Percentiles rank a stretch among this genome's conserved stretches.
phyloP scores from a whole-genome alignment of 2,329 filamentous ascomycete genomes.

The Teratosphaeria nubilosa region DNA sequence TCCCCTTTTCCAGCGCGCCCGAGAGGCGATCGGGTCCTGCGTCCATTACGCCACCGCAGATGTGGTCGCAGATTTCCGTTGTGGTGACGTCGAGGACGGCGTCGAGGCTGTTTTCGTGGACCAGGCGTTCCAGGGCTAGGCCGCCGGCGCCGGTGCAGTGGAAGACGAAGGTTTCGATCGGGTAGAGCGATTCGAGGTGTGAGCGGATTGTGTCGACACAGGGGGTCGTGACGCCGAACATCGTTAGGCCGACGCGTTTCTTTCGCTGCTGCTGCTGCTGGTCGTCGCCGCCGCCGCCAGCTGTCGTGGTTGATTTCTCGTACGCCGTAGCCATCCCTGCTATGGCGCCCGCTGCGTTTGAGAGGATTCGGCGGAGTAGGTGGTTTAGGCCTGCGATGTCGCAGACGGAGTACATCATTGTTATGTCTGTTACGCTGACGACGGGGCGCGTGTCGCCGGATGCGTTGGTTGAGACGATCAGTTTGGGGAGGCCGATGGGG shows the following conservation, averaged over 20 bases:
- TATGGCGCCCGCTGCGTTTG: slow-evolving; percentile 54
- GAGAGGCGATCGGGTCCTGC: slow-evolving; percentile 49
- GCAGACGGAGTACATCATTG: slow-evolving; percentile 61
- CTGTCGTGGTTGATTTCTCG: slow-evolving; percentile 7
- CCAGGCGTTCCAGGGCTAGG: slow-evolving; percentile 56
- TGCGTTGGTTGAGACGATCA: slow-evolving; percentile 61
- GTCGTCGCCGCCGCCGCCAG: background rate
- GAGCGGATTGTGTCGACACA: slow-evolving; percentile 47
- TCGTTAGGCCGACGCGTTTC: slow-evolving; percentile 53
- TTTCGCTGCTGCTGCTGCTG: slow-evolving; percentile 26
- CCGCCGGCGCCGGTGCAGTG: slow-evolving; percentile 62
- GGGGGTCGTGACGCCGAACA: slow-evolving; percentile 67
- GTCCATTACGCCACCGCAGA: slow-evolving; percentile 54
- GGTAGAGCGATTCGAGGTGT: slow-evolving; percentile 37
- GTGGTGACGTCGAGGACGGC: slow-evolving; percentile 63
- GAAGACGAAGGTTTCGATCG: slow-evolving; percentile 54
- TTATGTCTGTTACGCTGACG: slow-evolving; percentile 59
- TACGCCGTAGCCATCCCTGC: slow-evolving; percentile 47
- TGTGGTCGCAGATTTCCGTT: slow-evolving; percentile 55
- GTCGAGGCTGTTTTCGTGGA: slow-evolving; percentile 49
- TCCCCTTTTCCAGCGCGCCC: slow-evolving; percentile 45
- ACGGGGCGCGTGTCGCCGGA: slow-evolving; percentile 55
- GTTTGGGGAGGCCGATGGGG: slow-evolving; percentile 58
- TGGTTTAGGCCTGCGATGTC: slow-evolving; percentile 58
- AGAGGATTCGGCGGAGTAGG: slow-evolving; percentile 47